Conservation (phyloP, 441 rosid species). For the Populus hybrid region DNA sequence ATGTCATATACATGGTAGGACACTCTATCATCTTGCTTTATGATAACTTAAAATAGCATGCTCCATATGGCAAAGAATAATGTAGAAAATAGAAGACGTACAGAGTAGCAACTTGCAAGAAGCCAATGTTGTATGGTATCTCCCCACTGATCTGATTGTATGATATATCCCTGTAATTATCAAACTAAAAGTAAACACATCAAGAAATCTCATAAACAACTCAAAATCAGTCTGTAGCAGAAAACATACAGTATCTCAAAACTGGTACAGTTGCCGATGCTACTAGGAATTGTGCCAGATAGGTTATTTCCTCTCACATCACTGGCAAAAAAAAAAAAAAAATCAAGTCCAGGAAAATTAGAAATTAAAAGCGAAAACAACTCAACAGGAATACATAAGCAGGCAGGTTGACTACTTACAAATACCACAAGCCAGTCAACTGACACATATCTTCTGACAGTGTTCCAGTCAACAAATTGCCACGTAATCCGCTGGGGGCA, state of each 20-base stretch:
- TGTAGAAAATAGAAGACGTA: constrained; percentile 28
- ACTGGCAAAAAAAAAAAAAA: constrained; percentile 28
- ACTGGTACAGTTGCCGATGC: constrained; percentile 91
- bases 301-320: constrained; percentile 91
- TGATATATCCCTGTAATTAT: constrained; percentile 62
- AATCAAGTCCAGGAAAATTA: not conserved
- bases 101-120: constrained; percentile 98
- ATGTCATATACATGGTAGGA: not conserved
- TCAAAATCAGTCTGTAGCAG: not conserved
- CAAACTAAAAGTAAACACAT: not conserved
- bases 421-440: constrained; percentile 89
- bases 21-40: not conserved
- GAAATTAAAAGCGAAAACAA: not conserved
- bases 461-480: constrained; percentile 74
- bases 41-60: not conserved
- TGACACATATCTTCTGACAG: constrained; percentile 93
- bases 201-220: not conserved
- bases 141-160: constrained; percentile 77
- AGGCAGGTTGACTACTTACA: constrained; percentile 49
- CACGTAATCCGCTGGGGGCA: constrained; percentile 66
- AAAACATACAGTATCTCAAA: constrained; percentile 76
- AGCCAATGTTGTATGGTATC: constrained; percentile 88
- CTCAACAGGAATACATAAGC: no score
- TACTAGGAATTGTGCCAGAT: constrained; percentile 74
- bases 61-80: no score